These are phyloP conservation scores for Fusarium multiceps DNA, from an alignment of 2,329 filamentous ascomycete genomes.

Conservation along the genomic window DNA sequence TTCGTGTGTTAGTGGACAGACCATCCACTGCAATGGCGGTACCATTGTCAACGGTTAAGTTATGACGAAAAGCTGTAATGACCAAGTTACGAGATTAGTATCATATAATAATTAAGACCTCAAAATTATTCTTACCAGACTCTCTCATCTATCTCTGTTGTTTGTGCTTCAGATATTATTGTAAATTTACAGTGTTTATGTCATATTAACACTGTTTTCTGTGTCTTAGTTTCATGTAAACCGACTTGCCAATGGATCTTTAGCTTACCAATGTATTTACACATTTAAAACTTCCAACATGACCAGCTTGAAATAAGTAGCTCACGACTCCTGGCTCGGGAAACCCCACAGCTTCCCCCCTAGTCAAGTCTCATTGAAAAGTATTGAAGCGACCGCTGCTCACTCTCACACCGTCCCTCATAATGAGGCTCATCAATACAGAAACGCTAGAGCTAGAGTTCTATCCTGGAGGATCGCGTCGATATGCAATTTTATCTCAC, in stretches of 20 bases:
- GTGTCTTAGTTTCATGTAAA: neutral
- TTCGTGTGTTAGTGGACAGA: constrained; percentile 78
- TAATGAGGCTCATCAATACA: constrained; percentile 45
- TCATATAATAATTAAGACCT: neutral
- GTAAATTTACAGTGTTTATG: neutral
- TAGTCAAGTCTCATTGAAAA: neutral
- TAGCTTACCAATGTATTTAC: neutral
- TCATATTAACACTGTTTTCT: neutral
- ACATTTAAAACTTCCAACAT: neutral
- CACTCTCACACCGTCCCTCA: neutral
- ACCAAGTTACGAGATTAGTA: neutral
- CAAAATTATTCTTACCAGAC: neutral
- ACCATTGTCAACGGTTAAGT: constrained; percentile 60
- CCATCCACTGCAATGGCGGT: constrained; percentile 65
- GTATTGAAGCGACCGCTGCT: neutral
- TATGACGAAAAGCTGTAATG: neutral
- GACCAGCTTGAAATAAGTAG: neutral
- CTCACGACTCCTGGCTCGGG: neutral
- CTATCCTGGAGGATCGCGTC: constrained; percentile 33
- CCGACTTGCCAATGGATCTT: neutral
- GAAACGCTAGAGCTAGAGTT: constrained; percentile 36
- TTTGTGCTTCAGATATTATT: neutral
- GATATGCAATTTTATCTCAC: constrained; percentile 47
- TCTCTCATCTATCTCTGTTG: neutral
- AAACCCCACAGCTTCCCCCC: too few relatives aligned